phyloP scores from a whole-genome alignment of 768 basidiomycete species.

The Boletus rubescentipes region DNA sequence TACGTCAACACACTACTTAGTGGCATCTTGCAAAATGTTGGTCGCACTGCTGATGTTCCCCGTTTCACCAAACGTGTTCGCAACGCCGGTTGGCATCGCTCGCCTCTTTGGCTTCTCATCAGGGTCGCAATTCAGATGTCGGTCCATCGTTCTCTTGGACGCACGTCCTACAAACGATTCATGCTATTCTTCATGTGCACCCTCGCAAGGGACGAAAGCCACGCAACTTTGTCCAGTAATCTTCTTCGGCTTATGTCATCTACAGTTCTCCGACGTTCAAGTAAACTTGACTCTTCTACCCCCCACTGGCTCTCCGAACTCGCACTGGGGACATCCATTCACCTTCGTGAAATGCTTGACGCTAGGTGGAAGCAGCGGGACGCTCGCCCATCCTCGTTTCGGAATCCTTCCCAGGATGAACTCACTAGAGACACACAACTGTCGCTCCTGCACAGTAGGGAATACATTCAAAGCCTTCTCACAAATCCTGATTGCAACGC shows the following conservation, averaged over 20 bases:
- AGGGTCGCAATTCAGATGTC: conserved; percentile 31
- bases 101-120: conserved; percentile 35
- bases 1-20: no score
- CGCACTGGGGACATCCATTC: conserved; percentile 33
- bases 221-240: conserved; percentile 13
- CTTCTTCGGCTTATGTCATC: conserved; percentile 24
- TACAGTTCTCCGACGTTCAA: conserved; percentile 19
- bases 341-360: conserved; percentile 23
- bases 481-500: neutral
- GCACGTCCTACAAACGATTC: conserved; percentile 44
- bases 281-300: conserved; percentile 8
- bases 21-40: no score
- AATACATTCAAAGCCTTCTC: conserved; percentile 10
- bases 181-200: conserved; percentile 40
- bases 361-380: conserved; percentile 35
- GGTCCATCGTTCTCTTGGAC: conserved; percentile 4
- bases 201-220: conserved; percentile 20
- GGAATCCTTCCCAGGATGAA: conserved; percentile 1
- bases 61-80: conserved; percentile 26
- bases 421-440: conserved; percentile 30
- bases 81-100: conserved; percentile 27
- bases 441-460: conserved; percentile 20
- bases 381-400: conserved; percentile 22
- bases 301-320: conserved; percentile 36
- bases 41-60: no score